Evolutionary conservation across 257 asterid genomes (phyloP), one percentile per base, ranked within the genome.

Genomic region (Solanum sitiens): DNA sequence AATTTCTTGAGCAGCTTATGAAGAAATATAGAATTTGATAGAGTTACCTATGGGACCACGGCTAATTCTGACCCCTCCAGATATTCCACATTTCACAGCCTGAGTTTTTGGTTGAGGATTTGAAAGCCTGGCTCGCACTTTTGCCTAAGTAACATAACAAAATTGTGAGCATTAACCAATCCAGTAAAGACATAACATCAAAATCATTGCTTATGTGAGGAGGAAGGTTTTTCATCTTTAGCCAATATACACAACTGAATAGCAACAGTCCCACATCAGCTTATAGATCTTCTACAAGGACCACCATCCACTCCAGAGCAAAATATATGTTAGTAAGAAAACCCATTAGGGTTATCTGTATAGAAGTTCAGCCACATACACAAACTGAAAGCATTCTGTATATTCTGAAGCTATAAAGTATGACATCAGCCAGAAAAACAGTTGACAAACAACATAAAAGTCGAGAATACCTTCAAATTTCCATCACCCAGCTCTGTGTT

Each of bases 11-110:
- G 35, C 68, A 65, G 86, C 76, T 82, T 45, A 30, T 30, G 73
- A 33, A 86, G 67, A 73, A 13, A 33, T 88, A 91, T 93, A 92
- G 83, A 68, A 76, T 89, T 86, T 90, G 30, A 88, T 88, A 68
- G 72, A 88, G 83, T 86, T 70, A 75, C 90, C 90, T 53, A 91
- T 86, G 87, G 87, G 45, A 33, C 93, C 89, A 83, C 90, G 91
- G 56, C 92, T 88, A 42, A 93, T 93, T 45, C 93, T 89, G 77
- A 92, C 91, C 71, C 96, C 96, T 72, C 96, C 96, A 83, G 92
- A 87, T 92, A 93, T 89, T 86, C 94, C 94, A 74, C 94, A 94
- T 93, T 92, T 93, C 39, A 93, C 90, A 37, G 96, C 96, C 92
- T 88, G 96, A 91, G 92, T 89, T 89, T 93, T 93, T 18, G 96